phyloP scores from a whole-genome alignment of 2,329 filamentous ascomycete species.

The Pseudonectria foliicola region DNA sequence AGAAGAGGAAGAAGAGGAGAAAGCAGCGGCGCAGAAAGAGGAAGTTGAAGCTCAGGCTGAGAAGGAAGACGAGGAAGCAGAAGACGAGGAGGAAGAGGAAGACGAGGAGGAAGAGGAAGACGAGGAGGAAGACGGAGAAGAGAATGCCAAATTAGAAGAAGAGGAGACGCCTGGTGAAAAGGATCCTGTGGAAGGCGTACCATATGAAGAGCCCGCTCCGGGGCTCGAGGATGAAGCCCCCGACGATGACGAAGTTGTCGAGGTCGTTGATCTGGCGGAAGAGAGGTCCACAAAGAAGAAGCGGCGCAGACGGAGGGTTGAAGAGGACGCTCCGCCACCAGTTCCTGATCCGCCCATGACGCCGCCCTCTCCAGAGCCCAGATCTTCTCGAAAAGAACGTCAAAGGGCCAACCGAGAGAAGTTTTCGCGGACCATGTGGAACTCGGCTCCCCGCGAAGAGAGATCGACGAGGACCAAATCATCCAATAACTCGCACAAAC shows the following conservation, averaged over 20 bases:
- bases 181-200: too few relatives aligned
- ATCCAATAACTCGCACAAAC: constrained; percentile 52
- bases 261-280: constrained; percentile 44
- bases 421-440: constrained; percentile 71
- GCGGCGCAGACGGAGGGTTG: constrained; percentile 31
- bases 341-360: constrained; percentile 38
- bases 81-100: constrained; percentile 1
- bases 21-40: constrained; percentile 1
- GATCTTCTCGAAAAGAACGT: constrained; percentile 65
- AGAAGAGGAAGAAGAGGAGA: constrained; percentile 5
- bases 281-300: constrained; percentile 38
- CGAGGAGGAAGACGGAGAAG: constrained; percentile 4
- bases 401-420: constrained; percentile 66
- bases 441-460: constrained; percentile 39
- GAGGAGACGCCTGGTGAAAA: constrained; percentile 26
- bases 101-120: constrained; percentile 6
- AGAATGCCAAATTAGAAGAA: constrained; percentile 11
- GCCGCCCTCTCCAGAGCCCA: constrained; percentile 48
- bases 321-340: constrained; percentile 31
- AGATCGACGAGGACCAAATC: constrained; percentile 53
- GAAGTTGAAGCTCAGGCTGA: constrained; percentile 4
- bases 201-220: constrained; percentile 28
- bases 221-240: constrained; percentile 43
- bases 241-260: constrained; percentile 41
- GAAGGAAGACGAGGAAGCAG: neutral